Evolutionary conservation across 176 grass and related monocot species (phyloP).

Genomic region (barley (Hordeum vulgare)): DNA sequence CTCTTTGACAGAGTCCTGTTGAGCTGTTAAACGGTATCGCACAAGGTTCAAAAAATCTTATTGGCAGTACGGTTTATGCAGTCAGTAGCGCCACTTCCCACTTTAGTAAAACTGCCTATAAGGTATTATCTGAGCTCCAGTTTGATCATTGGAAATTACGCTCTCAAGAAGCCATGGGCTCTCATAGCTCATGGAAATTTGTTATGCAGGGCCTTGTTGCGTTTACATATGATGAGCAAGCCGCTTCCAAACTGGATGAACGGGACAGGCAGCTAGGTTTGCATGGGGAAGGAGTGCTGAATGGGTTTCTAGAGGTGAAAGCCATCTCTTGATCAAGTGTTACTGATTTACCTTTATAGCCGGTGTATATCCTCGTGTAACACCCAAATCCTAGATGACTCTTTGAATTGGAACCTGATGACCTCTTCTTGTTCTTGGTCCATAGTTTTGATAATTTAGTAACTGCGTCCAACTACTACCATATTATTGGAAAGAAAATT

Average conservation of each 20-base stretch:
- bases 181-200: slow-evolving; percentile 30
- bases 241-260: slow-evolving; percentile 71
- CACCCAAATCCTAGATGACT: neutral
- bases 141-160: slow-evolving; percentile 14
- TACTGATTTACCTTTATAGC: slow-evolving; percentile 9
- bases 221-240: slow-evolving; percentile 85
- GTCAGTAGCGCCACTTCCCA: slow-evolving; percentile 90
- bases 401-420: neutral
- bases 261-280: slow-evolving; percentile 61
- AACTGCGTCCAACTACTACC: neutral
- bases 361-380: neutral
- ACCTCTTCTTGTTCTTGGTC: neutral
- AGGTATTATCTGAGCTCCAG: slow-evolving; percentile 34
- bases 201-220: slow-evolving; percentile 81
- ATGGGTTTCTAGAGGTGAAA: slow-evolving; percentile 90
- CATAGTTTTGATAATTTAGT: slow-evolving; percentile 7
- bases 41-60: slow-evolving; percentile 93
- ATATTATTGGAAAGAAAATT: neutral
- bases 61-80: slow-evolving; percentile 87
- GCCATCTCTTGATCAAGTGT: slow-evolving; percentile 9
- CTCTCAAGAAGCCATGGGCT: neutral
- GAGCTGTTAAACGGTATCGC: slow-evolving; percentile 75
- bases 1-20: slow-evolving; percentile 39
- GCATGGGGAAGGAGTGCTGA: slow-evolving; percentile 85
- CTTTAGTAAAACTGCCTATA: slow-evolving; percentile 98